Evolutionary conservation across 2,329 filamentous ascomycete species (phyloP).

Genomic region (Aspergillus luchuensis): DNA sequence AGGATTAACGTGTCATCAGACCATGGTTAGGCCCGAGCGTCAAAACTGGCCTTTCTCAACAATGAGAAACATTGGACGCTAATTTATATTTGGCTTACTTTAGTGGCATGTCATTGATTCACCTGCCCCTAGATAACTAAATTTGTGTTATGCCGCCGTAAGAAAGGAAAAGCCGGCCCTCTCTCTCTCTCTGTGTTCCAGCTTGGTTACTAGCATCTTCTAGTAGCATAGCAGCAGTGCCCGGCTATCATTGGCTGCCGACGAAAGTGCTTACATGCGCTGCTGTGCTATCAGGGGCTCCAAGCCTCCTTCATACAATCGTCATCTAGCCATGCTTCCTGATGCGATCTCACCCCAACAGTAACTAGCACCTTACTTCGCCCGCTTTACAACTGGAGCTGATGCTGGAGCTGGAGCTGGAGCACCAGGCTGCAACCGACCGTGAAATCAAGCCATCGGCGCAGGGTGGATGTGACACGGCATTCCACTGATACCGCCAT

Average conservation of each 20-base stretch:
- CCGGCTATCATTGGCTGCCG: background rate
- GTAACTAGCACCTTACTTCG: constrained; percentile 4
- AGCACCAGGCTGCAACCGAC: constrained; percentile 7
- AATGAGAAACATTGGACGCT: constrained; percentile 13
- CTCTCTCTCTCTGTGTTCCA: no score
- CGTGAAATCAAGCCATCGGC: constrained; percentile 10
- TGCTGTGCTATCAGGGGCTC: constrained; percentile 1
- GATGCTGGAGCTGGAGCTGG: background rate
- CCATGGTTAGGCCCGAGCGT: constrained; percentile 20
- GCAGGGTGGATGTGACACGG: constrained; percentile 17
- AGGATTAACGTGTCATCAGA: constrained; percentile 14
- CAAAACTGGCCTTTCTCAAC: constrained; percentile 7
- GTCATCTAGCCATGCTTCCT: background rate
- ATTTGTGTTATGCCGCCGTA: constrained; percentile 13
- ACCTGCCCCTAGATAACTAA: constrained; percentile 17
- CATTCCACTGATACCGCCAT: constrained; percentile 4
- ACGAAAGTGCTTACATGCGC: constrained; percentile 13
- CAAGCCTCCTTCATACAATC: constrained; percentile 12
- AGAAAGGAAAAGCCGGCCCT: constrained; percentile 10
- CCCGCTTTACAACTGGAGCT: background rate
- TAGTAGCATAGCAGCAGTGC: background rate
- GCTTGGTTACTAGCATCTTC: constrained; percentile 8
- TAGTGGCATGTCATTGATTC: constrained; percentile 23
- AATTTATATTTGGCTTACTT: constrained; percentile 23
- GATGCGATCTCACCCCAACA: background rate